phyloP scores from a whole-genome alignment of 805 yeast genomes.

The Cephaloascus albidus region DNA sequence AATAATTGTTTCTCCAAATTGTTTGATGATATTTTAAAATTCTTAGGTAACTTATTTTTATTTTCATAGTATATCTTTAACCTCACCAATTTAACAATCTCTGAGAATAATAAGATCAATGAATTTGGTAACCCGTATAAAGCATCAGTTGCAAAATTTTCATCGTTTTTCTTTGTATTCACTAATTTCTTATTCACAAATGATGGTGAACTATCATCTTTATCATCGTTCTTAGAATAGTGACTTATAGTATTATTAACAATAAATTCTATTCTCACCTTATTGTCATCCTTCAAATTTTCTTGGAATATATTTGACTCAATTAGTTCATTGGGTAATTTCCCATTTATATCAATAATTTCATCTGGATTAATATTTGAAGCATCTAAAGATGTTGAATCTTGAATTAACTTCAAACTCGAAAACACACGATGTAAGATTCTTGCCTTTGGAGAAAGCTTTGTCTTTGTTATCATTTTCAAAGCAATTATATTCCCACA shows the following conservation, averaged over 20 bases:
- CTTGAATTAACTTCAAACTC: conserved; percentile 67
- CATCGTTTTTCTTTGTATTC: conserved; percentile 41
- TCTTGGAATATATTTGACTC: neutral
- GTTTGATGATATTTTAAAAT: conserved; percentile 21
- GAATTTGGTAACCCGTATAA: conserved; percentile 82
- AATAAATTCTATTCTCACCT: conserved; percentile 17
- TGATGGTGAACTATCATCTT: conserved; percentile 20
- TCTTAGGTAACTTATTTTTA: conserved; percentile 12
- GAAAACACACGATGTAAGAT: conserved; percentile 72
- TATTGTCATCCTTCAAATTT: conserved; percentile 3
- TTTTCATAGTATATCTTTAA: conserved; percentile 46
- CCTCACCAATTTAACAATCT: conserved; percentile 58
- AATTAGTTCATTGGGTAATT: conserved; percentile 6
- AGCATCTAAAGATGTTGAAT: conserved; percentile 47
- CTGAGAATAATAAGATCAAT: conserved; percentile 60
- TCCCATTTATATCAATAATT: conserved; percentile 24
- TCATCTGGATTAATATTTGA: conserved; percentile 24
- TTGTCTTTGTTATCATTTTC: conserved; percentile 56
- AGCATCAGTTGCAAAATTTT: conserved; percentile 65
- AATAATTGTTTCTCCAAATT: conserved; percentile 39
- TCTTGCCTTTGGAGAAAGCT: conserved; percentile 65
- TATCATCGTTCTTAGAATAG: neutral
- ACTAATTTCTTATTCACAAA: conserved; percentile 32
- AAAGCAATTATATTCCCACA: conserved; percentile 68
- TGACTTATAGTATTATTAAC: conserved; percentile 7